Percentiles rank a stretch among this genome's conserved stretches.
Conservation (phyloP, 305 asterid species). For the Nicotiana rustica region DNA sequence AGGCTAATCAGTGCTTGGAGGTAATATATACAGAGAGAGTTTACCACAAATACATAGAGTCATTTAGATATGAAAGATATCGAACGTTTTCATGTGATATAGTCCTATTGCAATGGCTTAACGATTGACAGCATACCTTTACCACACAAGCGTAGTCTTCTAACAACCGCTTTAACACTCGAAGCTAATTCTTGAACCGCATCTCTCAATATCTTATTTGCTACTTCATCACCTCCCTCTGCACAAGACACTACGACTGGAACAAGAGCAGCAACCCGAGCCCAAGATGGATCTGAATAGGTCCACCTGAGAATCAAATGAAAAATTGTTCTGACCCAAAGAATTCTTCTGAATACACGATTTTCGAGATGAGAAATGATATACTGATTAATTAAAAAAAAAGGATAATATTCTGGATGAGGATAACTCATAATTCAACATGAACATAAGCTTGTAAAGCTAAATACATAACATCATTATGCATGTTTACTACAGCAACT, state of each 20-base stretch:
- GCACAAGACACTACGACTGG: slow-evolving; percentile 78
- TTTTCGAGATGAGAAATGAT: slow-evolving; percentile 5
- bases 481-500: slow-evolving; percentile 1
- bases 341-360: not conserved
- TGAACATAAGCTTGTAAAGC: not conserved
- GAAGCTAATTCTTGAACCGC: slow-evolving; percentile 77
- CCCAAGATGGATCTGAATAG: slow-evolving; percentile 84
- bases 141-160: slow-evolving; percentile 72
- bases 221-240: slow-evolving; percentile 73
- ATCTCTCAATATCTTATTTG: slow-evolving; percentile 61
- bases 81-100: not conserved
- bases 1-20: not conserved
- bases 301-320: slow-evolving; percentile 71
- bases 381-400: not conserved
- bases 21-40: not conserved
- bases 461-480: not conserved
- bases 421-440: not conserved
- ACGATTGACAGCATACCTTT: slow-evolving; percentile 53
- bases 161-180: slow-evolving; percentile 83
- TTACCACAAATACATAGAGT: not conserved
- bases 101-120: slow-evolving; percentile 3
- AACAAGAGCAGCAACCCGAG: slow-evolving; percentile 77
- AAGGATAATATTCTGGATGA: not conserved
- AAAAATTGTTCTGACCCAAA: slow-evolving; percentile 24
- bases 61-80: not conserved